These are phyloP conservation scores for Talaromyces proteolyticus DNA, from an alignment of 495 filamentous ascomycete genomes.

Conservation along the genomic window DNA sequence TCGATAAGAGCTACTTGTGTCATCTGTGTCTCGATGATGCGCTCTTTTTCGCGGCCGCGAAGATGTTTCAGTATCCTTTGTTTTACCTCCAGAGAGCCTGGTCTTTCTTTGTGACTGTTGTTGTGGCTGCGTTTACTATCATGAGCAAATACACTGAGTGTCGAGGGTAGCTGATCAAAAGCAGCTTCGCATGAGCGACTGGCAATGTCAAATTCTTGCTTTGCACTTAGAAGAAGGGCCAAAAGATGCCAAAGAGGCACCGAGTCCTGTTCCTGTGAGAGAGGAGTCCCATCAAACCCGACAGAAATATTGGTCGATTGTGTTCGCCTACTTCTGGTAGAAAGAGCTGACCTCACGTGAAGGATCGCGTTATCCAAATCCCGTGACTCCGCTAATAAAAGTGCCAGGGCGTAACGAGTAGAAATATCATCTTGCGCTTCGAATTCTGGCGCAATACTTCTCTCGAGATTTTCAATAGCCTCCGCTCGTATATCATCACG, in stretches of 20 bases:
- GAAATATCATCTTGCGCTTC: conserved; percentile 58
- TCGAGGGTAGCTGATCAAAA: conserved; percentile 71
- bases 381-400: conserved; percentile 73
- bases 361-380: conserved; percentile 73
- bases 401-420: conserved; percentile 71
- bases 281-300: conserved; percentile 13
- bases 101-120: conserved; percentile 29
- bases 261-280: conserved; percentile 33
- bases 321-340: conserved; percentile 18
- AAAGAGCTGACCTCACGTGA: conserved; percentile 59
- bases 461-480: conserved; percentile 68
- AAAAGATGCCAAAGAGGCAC: conserved; percentile 73
- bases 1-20: conserved; percentile 84
- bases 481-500: conserved; percentile 63
- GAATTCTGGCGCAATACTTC: conserved; percentile 58
- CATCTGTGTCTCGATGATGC: conserved; percentile 86
- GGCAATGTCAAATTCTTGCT: conserved; percentile 77
- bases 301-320: conserved; percentile 10
- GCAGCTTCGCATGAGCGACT: conserved; percentile 79
- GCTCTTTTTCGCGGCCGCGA: conserved; percentile 70
- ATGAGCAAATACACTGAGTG: conserved; percentile 49
- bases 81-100: conserved; percentile 12
- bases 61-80: conserved; percentile 62
- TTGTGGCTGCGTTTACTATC: conserved; percentile 25
- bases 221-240: conserved; percentile 76